These are phyloP conservation scores for Clausena lansium DNA, from an alignment of 345 rosid species.

Conservation along the genomic window DNA sequence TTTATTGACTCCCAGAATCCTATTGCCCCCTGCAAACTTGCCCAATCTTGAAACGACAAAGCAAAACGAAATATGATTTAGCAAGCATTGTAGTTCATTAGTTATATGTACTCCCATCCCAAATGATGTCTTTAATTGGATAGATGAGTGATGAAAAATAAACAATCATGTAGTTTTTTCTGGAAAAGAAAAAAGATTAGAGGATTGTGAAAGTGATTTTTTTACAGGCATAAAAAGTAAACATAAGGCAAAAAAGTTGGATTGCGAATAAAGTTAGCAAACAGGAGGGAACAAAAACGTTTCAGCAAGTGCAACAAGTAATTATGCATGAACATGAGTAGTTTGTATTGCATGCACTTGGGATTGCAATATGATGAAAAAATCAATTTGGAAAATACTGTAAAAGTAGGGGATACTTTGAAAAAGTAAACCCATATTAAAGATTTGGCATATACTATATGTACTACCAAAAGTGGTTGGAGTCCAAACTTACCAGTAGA, in stretches of 20 bases:
- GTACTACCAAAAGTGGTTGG: neutral
- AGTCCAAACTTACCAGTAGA: conserved; percentile 64
- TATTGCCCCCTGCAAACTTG: conserved; percentile 58
- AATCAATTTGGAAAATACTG: neutral
- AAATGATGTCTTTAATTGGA: neutral
- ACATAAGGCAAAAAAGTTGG: neutral
- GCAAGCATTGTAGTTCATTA: neutral
- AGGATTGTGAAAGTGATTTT: neutral
- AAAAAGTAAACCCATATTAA: too few species aligned
- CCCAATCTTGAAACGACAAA: conserved; percentile 51
- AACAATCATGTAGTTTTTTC: neutral
- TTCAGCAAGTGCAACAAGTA: neutral
- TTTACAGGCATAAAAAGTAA: too few species aligned
- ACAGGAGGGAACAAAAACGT: neutral
- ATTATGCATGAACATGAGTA: neutral
- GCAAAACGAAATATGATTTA: neutral
- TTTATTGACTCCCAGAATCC: conserved; percentile 81
- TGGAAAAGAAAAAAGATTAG: neutral
- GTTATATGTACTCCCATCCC: neutral
- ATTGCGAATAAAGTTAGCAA: too few species aligned
- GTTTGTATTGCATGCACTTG: neutral
- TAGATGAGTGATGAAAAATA: neutral
- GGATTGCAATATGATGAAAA: neutral
- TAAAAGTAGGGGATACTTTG: too few species aligned
- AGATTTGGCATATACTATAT: neutral